Base-by-base conservation (phyloP, 106 monocot species). In the Acorus calamus region DNA sequence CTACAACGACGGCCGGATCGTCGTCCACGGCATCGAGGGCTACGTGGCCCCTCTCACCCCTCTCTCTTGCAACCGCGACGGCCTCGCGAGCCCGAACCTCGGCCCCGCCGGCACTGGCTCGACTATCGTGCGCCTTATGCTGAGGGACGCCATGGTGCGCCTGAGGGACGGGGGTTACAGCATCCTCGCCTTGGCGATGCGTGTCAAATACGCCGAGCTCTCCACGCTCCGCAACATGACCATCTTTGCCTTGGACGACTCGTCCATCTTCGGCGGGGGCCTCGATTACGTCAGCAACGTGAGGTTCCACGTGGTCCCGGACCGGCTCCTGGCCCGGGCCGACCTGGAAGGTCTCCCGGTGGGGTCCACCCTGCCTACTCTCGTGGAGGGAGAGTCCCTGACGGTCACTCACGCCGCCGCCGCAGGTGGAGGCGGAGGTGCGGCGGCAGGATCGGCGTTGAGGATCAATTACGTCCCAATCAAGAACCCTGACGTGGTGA, bases 11-110 rank as follows among this genome's bases (percentile, higher is more conserved):
- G 85, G 85, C 3, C 79, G 67, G 7, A 66, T 86, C 65, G 69
- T 89, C 5, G 73, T 89, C 69, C 89, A 89, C 67, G 89, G 89
- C 64, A 60, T 89, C 55, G 69, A 80, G 69, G 83, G 89, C 50
- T 80, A 80, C 72, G 67, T 86, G 46, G 52, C 68, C 11, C 79
- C 85, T 0, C 82, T 89, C 43, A 79, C 89, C 4, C 77, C 85
- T 7, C 52, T 54, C 56, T 89, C 89, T 44, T 89, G 89, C 74
- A 9, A 8, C 57, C 57, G 63, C 10, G 53, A 14, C 4, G 58
- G 52, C 44, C 11, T 52, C 13, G 10, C 11, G 47, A 48, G 66
- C 42, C 41, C 5, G 55, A 11, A 54, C 57, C 58, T 8, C 7
- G 60, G 51, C 4, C 43, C 52, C 9, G 53, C 49, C 6, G 58